phyloP scores from a whole-genome alignment of 1,284 basidiomycete genomes.

The Leccinum angustisporum region DNA sequence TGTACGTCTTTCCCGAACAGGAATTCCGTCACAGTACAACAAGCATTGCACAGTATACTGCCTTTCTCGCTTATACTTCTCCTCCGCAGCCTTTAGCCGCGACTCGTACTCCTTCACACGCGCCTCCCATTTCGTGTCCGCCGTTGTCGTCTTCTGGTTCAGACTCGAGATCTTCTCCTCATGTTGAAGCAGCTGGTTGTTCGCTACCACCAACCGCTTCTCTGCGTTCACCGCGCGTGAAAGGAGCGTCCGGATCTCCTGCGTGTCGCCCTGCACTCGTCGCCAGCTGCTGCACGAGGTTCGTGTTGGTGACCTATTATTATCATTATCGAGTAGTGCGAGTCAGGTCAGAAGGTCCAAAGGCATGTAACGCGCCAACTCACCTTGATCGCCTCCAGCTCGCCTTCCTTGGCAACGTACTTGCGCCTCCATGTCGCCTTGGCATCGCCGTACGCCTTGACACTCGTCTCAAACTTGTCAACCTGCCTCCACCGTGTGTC shows the following conservation, averaged over 20 bases:
- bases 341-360: neutral
- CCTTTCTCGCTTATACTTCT: conserved; percentile 93
- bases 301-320: conserved; percentile 66
- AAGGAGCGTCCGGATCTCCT: conserved; percentile 70
- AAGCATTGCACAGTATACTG: no score
- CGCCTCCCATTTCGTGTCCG: conserved; percentile 89
- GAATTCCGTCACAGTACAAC: conserved; percentile 43
- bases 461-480: conserved; percentile 88
- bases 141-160: conserved; percentile 65
- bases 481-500: conserved; percentile 90
- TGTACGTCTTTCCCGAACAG: conserved; percentile 36
- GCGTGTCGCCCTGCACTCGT: conserved; percentile 60
- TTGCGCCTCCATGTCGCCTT: conserved; percentile 88
- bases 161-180: conserved; percentile 81
- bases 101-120: conserved; percentile 90
- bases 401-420: conserved; percentile 80
- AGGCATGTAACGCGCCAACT: neutral
- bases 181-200: conserved; percentile 77
- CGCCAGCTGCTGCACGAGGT: conserved; percentile 75
- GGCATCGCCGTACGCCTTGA: conserved; percentile 82
- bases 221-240: conserved; percentile 81
- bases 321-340: neutral
- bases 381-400: conserved; percentile 85
- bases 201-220: conserved; percentile 74
- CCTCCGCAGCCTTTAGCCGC: conserved; percentile 82